Evolutionary conservation across 805 yeast species (phyloP).

Genomic region (Saccharomycopsis sp.): DNA sequence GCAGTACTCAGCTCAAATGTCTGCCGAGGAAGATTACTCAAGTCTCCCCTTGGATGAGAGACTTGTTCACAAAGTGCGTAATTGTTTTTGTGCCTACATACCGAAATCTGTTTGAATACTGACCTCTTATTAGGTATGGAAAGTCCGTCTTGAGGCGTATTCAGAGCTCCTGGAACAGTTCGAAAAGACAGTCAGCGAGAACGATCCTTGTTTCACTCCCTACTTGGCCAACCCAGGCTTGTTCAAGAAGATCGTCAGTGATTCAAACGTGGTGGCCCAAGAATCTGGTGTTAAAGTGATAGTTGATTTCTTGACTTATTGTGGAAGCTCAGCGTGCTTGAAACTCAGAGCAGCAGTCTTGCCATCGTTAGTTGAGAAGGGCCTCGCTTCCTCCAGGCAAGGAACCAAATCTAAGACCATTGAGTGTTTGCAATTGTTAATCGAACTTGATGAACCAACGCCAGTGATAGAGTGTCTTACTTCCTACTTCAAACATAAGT

Average conservation of each 20-base stretch:
- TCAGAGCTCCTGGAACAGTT: conserved; percentile 51
- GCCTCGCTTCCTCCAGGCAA: conserved; percentile 63
- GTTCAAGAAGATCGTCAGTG: conserved; percentile 54
- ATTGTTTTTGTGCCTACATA: neutral
- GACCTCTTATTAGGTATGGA: conserved; percentile 45
- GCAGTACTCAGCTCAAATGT: too few species aligned
- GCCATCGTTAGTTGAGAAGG: conserved; percentile 66
- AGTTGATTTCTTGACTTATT: conserved; percentile 44
- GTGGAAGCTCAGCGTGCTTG: conserved; percentile 37
- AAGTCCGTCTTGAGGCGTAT: conserved; percentile 74
- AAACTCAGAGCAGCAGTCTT: conserved; percentile 37
- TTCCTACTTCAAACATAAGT: conserved; percentile 50
- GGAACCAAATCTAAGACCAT: conserved; percentile 60
- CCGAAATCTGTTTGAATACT: neutral
- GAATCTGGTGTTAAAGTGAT: conserved; percentile 65
- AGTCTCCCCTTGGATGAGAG: conserved; percentile 58
- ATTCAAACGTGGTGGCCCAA: conserved; percentile 85
- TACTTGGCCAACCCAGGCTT: conserved; percentile 45
- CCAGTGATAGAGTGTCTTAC: conserved; percentile 57
- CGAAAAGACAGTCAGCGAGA: conserved; percentile 42
- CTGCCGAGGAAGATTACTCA: conserved; percentile 48
- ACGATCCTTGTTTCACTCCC: conserved; percentile 45
- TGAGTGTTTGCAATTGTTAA: conserved; percentile 51
- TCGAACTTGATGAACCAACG: conserved; percentile 60
- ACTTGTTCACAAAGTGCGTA: conserved; percentile 48